Base-by-base conservation (phyloP, 139 green algal species). In the Edaphochlamys debaryana region DNA sequence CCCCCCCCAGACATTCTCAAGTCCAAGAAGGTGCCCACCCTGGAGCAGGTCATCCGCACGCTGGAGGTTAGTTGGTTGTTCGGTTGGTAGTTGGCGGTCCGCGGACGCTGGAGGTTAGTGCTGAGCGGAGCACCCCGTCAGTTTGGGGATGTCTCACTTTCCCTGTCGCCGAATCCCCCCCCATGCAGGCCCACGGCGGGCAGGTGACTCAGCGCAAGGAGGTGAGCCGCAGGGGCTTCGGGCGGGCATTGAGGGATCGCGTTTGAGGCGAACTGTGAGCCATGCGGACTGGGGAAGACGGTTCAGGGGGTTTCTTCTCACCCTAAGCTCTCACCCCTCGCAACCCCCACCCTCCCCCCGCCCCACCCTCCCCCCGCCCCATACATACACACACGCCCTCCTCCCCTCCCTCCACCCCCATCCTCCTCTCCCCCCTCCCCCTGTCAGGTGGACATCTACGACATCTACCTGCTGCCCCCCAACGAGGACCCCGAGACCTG, bases 1-100 rank as follows among this genome's bases (percentile, higher is more conserved):
- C n/a, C n/a, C n/a, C n/a, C n/a, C n/a, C n/a, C n/a, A n/a, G n/a
- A 98, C 91, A 99, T 99, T 68, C 91, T 99, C 69, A 99, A 99
- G 88, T 92, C 88, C 2, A 83, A 79, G 11, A 64, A 86, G 29
- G 79, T 89, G 17, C 74, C 96, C 17, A 76, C 85, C 4, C 87
- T 96, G 69, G 89, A 94, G 42, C 50, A 54, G 2, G 88, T 93
- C 32, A 50, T 81, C 20, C 71, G 50, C 11, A 78, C 90, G 52
- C 85, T 97, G 9, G 84, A 92, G 87, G 92, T 91, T 30, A 73
- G 86, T 37, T 4, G 25, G 71, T n/a, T n/a, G n/a, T n/a, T n/a
- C n/a, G n/a, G n/a, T n/a, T n/a, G n/a, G n/a, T n/a, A n/a, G n/a
- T n/a, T n/a, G n/a, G n/a, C n/a, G n/a, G n/a, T n/a, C n/a, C n/a